These are phyloP conservation scores for Sphenostylis stenocarpa DNA, from an alignment of 306 rosid species.

Conservation along the genomic window DNA sequence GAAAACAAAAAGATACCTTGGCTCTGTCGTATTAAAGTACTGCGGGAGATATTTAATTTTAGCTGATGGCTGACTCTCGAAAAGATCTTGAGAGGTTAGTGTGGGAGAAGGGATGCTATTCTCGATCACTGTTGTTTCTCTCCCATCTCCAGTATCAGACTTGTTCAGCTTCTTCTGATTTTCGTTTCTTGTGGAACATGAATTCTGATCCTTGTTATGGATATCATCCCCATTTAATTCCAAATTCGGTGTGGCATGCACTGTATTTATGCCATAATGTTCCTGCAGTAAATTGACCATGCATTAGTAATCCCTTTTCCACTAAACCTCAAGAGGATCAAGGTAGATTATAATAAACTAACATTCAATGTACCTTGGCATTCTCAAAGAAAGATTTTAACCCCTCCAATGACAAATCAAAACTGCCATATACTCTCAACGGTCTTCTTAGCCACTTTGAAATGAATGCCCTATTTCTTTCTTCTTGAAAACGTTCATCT, in stretches of 20 bases:
- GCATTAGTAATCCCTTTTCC: background rate
- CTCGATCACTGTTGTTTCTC: constrained; percentile 35
- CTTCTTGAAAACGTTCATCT: constrained; percentile 89
- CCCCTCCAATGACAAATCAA: constrained; percentile 59
- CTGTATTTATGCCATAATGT: constrained; percentile 50
- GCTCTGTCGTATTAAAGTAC: constrained; percentile 47
- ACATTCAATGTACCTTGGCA: constrained; percentile 55
- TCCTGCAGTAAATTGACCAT: constrained; percentile 57
- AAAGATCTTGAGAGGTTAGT: constrained; percentile 43
- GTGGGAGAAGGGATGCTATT: constrained; percentile 35
- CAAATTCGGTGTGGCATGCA: constrained; percentile 33
- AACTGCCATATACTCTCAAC: constrained; percentile 55
- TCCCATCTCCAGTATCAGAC: constrained; percentile 37
- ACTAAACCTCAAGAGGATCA: background rate
- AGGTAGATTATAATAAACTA: constrained; percentile 17
- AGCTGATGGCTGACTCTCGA: constrained; percentile 38
- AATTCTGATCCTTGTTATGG: constrained; percentile 34
- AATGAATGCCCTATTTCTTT: constrained; percentile 68
- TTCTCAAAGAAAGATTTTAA: constrained; percentile 66
- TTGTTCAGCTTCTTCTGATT: constrained; percentile 45
- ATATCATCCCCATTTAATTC: constrained; percentile 31
- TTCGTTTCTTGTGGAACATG: constrained; percentile 40
- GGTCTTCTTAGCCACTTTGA: constrained; percentile 93
- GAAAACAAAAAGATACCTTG: constrained; percentile 48
- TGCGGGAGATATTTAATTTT: constrained; percentile 43